Evolutionary conservation across 2,329 filamentous ascomycete genomes (phyloP).

Genomic region (Epichloe bromicola): DNA sequence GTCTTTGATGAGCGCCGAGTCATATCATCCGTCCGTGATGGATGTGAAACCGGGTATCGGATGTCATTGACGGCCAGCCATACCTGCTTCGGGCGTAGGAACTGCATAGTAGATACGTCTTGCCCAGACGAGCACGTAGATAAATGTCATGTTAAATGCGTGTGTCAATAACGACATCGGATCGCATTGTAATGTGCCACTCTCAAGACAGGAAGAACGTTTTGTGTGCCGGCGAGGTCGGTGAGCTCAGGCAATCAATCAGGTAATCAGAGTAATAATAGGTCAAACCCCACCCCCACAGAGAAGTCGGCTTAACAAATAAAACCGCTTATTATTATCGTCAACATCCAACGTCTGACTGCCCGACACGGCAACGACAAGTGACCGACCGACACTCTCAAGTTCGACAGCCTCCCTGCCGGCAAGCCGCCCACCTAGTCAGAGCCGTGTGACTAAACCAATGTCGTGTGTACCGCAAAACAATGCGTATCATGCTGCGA

Average conservation of each 20-base stretch:
- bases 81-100: no score
- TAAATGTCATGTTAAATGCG: background rate
- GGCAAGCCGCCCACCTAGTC: background rate
- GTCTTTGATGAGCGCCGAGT: no score
- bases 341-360: background rate
- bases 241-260: background rate
- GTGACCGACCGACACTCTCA: no score
- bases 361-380: background rate
- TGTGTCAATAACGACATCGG: background rate
- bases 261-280: no score
- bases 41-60: no score
- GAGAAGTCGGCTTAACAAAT: background rate
- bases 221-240: background rate
- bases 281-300: conserved; percentile 1
- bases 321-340: background rate
- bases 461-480: background rate
- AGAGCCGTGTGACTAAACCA: background rate
- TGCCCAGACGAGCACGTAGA: no score
- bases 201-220: background rate
- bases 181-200: background rate
- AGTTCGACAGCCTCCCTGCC: background rate
- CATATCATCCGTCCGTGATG: no score
- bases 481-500: background rate
- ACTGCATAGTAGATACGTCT: no score
- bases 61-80: no score